Evolutionary conservation across 768 basidiomycete genomes (phyloP).

Genomic region (Boletus rex-veris): DNA sequence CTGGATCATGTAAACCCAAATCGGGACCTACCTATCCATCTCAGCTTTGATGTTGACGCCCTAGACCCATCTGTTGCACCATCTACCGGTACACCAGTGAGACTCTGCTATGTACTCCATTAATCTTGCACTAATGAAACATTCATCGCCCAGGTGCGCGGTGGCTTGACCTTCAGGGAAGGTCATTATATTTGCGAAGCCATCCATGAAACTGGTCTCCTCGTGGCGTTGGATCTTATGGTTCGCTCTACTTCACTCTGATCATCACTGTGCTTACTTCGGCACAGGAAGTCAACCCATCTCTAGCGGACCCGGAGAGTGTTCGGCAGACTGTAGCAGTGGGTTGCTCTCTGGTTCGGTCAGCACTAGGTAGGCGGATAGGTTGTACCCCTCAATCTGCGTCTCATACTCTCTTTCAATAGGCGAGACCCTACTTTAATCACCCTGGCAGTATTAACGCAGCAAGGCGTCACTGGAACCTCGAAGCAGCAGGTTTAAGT

Average conservation of each 20-base stretch:
- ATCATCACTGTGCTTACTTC: conserved; percentile 6
- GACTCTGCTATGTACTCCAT: conserved; percentile 15
- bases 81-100: conserved; percentile 86
- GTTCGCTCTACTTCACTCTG: conserved; percentile 39
- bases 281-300: conserved; percentile 92
- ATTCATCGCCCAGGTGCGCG: conserved; percentile 60
- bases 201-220: conserved; percentile 85
- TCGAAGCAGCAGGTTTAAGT: no score
- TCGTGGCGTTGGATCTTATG: conserved; percentile 94
- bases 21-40: conserved; percentile 81
- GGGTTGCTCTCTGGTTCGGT: conserved; percentile 80
- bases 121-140: background rate
- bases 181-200: conserved; percentile 98
- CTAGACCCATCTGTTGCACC: conserved; percentile 95
- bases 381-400: background rate
- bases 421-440: conserved; percentile 35
- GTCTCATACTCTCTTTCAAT: conserved; percentile 7
- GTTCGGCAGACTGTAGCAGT: conserved; percentile 88
- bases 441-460: background rate
- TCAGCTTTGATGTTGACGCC: conserved; percentile 96
- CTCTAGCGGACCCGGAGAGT: conserved; percentile 68
- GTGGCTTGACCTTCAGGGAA: conserved; percentile 94
- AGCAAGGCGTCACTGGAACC: no score
- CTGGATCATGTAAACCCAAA: conserved; percentile 89
- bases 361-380: conserved; percentile 65